Evolutionary conservation across 148 eudicot genomes (phyloP), one percentile per base, ranked within the genome.

Genomic region (Chenopodium berlandieri): DNA sequence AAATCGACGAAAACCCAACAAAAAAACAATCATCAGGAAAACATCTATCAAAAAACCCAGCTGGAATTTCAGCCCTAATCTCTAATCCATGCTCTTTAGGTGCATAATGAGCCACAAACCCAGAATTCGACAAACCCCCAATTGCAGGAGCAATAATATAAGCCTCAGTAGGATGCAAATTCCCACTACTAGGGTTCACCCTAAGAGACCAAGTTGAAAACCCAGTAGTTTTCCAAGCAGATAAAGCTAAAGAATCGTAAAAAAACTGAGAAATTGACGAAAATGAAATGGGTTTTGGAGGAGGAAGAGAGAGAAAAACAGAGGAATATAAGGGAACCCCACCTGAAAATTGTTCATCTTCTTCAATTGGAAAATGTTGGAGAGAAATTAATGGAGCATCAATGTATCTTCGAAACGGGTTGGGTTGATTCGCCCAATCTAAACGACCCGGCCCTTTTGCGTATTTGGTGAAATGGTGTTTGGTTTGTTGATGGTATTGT

Each of bases 341-440:
- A 27, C 64, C 69, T 50, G 78, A 46, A 31, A 83, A 9, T 17
- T 47, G 1, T 44, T 84, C 34, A 3, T 84, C 60, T 4, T 81
- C 54, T 52, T 81, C 69, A 48, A 77, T 47, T 0, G 88, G 86
- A 23, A 85, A 82, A 90, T 92, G 95, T 34, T 80, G 83, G 66
- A 96, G 97, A 67, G 90, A 82, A 77, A 90, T 75, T 58, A 92
- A 82, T 22, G 95, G 95, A 70, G 95, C 52, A 50, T 89, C 68
- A 56, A 80, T 30, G 81, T 92, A 94, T 83, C 97, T 90, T 70
- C 98, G 91, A 80, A 96, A 96, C 1, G 97, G 99, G 85, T 94
- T 87, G 71, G 99, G 99, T 66, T 95, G 97, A 66, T 94, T 96
- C 14, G 94, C 91, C 99, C 99, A 94, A 81, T 96, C 99, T 23